A percentile compares a stretch with the other conserved stretches of the same genome.
These are phyloP conservation scores for Heracleum sosnowskyi DNA, from an alignment of 129 eudicot genomes.

Conservation along the genomic window DNA sequence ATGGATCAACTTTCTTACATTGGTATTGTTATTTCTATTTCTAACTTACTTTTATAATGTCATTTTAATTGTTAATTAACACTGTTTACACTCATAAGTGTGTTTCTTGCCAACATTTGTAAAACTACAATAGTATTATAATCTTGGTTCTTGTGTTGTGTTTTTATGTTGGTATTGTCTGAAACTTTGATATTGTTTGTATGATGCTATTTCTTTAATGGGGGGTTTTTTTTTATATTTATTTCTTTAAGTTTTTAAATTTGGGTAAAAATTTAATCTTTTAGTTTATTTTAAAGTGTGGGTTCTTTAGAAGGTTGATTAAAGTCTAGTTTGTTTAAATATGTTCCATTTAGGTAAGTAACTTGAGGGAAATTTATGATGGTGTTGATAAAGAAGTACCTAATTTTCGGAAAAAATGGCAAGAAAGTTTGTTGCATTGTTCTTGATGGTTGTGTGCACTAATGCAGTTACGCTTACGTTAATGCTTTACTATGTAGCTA, in stretches of 20 bases:
- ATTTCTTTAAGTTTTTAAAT: not conserved
- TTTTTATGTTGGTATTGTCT: not conserved
- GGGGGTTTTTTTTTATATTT: not conserved
- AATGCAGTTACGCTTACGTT: conserved; percentile 5
- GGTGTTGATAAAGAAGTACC: not conserved
- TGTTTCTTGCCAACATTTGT: not conserved
- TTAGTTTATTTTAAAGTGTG: not conserved
- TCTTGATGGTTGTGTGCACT: not conserved
- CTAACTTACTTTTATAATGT: not conserved
- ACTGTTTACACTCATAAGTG: not conserved
- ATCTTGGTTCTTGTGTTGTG: not conserved
- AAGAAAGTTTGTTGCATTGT: not conserved
- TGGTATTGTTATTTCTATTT: conserved; percentile 38
- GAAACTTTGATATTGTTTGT: not conserved
- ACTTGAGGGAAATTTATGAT: not conserved
- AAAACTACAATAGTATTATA: no score
- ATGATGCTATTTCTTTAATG: not conserved
- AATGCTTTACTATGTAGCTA: conserved; percentile 37
- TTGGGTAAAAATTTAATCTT: not conserved
- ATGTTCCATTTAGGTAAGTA: not conserved
- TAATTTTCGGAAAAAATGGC: not conserved
- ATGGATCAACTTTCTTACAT: conserved; percentile 70
- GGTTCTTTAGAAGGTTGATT: not conserved
- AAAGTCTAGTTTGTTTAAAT: not conserved
- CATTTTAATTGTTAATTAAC: conserved; percentile 7